These are phyloP conservation scores for Phytophthora macrochlamydospora DNA, from an alignment of 352 stramenopile species.

Conservation along the genomic window DNA sequence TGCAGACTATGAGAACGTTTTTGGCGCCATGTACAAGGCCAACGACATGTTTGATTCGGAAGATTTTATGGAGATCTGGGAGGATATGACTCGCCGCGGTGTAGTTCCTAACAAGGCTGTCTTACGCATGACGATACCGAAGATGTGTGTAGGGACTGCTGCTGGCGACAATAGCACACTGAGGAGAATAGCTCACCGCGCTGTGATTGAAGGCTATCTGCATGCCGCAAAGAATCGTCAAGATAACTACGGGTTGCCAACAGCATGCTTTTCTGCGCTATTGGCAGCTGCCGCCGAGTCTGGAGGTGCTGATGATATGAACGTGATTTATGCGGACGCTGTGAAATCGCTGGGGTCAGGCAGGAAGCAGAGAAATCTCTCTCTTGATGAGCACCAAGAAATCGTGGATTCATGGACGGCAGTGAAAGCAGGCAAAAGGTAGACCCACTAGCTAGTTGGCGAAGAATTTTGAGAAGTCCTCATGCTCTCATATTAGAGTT, in stretches of 20 bases:
- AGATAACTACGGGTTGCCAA: slow-evolving; percentile 49
- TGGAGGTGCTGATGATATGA: slow-evolving; percentile 37
- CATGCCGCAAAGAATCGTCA: slow-evolving; percentile 17
- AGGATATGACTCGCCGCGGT: slow-evolving; percentile 43
- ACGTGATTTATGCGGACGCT: slow-evolving; percentile 44
- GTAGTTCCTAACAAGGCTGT: slow-evolving; percentile 41
- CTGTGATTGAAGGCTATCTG: slow-evolving; percentile 28
- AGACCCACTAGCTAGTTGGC: too few species aligned
- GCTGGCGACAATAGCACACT: slow-evolving; percentile 17
- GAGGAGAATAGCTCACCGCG: slow-evolving; percentile 16
- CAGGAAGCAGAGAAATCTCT: slow-evolving; percentile 28
- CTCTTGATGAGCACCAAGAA: slow-evolving; percentile 15
- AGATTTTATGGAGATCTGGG: slow-evolving; percentile 49
- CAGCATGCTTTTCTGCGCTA: slow-evolving; percentile 43
- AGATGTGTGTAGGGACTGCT: slow-evolving; percentile 23
- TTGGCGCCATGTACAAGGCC: slow-evolving; percentile 47
- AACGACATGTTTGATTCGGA: slow-evolving; percentile 28
- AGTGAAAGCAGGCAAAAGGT: background rate
- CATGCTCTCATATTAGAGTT: too few species aligned
- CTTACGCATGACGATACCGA: slow-evolving; percentile 37
- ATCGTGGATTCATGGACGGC: slow-evolving; percentile 27
- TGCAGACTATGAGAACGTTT: slow-evolving; percentile 45
- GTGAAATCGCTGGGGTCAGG: slow-evolving; percentile 20
- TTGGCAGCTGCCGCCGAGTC: slow-evolving; percentile 42
- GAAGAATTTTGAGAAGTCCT: too few species aligned